phyloP scores from a whole-genome alignment of 768 basidiomycete species.

The Leccinum disarticulatum region DNA sequence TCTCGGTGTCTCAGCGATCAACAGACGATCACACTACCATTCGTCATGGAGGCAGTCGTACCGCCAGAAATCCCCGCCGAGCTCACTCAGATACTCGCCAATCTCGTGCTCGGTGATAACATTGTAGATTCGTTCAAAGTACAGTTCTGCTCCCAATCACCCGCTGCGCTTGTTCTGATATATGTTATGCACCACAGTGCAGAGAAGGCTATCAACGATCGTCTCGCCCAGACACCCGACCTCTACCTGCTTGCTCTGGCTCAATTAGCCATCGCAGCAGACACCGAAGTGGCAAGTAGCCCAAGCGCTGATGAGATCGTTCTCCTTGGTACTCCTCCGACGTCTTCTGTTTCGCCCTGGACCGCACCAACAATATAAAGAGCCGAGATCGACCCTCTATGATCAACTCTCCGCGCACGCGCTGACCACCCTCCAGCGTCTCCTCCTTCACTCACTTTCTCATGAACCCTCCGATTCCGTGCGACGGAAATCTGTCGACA shows the following conservation, averaged over 20 bases:
- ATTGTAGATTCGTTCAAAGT: conserved; percentile 68
- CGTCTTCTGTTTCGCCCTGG: conserved; percentile 72
- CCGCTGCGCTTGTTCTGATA: conserved; percentile 8
- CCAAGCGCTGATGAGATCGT: conserved; percentile 56
- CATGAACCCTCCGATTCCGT: conserved; percentile 61
- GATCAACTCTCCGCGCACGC: conserved; percentile 72
- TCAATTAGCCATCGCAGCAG: conserved; percentile 74
- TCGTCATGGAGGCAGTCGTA: conserved; percentile 34
- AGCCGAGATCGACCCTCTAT: conserved; percentile 60
- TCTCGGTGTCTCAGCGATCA: conserved; percentile 4
- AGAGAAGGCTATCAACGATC: conserved; percentile 79
- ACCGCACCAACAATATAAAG: conserved; percentile 35
- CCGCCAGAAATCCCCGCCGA: conserved; percentile 71
- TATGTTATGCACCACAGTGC: conserved; percentile 44
- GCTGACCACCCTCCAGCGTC: conserved; percentile 65
- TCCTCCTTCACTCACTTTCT: conserved; percentile 66
- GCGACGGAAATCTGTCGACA: conserved; percentile 70
- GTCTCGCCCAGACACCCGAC: conserved; percentile 75
- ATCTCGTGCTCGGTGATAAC: conserved; percentile 83
- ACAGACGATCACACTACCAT: background rate
- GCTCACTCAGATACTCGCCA: conserved; percentile 81
- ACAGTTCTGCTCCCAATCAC: conserved; percentile 1
- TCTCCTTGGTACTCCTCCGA: conserved; percentile 78
- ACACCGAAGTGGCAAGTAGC: conserved; percentile 72
- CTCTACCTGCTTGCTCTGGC: conserved; percentile 75